phyloP scores from a whole-genome alignment of 352 stramenopile genomes.

The Chrysophaeum taylorii region DNA sequence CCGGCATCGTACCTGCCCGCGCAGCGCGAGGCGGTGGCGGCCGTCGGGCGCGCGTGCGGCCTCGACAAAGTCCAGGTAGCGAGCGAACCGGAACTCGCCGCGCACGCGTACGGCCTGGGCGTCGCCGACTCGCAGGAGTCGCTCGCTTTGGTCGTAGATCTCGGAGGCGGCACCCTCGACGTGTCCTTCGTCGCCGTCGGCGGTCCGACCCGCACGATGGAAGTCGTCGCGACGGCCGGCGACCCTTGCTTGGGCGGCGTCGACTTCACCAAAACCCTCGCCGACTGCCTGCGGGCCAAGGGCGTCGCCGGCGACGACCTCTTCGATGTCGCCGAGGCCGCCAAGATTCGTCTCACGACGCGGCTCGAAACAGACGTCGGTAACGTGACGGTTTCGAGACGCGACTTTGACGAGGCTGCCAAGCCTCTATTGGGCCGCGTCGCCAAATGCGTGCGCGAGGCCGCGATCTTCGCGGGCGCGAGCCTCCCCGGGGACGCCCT shows the following conservation, averaged over 20 bases:
- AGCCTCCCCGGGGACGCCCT: constrained; percentile 3
- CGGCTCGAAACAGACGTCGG: background rate
- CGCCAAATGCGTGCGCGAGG: constrained; percentile 10
- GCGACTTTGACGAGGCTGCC: background rate
- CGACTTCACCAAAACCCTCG: constrained; percentile 9
- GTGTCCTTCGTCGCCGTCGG: constrained; percentile 14
- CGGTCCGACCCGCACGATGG: constrained; percentile 3
- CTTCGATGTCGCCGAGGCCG: background rate
- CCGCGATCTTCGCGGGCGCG: constrained; percentile 1
- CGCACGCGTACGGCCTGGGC: background rate
- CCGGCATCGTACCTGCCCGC: background rate
- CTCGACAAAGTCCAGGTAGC: background rate
- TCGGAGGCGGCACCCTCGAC: constrained; percentile 21
- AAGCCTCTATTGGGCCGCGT: background rate
- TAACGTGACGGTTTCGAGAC: constrained; percentile 8
- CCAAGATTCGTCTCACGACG: constrained; percentile 1
- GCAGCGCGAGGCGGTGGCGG: background rate
- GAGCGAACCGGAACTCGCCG: background rate
- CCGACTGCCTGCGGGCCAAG: background rate
- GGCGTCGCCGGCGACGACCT: background rate
- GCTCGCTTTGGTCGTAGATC: constrained; percentile 16
- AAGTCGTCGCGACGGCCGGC: constrained; percentile 12
- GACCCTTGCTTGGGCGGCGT: constrained; percentile 13
- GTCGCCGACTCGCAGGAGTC: background rate
- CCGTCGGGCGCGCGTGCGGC: background rate